Base-by-base conservation (phyloP, 139 green algal species). In the Chlorella ohadii region DNA sequence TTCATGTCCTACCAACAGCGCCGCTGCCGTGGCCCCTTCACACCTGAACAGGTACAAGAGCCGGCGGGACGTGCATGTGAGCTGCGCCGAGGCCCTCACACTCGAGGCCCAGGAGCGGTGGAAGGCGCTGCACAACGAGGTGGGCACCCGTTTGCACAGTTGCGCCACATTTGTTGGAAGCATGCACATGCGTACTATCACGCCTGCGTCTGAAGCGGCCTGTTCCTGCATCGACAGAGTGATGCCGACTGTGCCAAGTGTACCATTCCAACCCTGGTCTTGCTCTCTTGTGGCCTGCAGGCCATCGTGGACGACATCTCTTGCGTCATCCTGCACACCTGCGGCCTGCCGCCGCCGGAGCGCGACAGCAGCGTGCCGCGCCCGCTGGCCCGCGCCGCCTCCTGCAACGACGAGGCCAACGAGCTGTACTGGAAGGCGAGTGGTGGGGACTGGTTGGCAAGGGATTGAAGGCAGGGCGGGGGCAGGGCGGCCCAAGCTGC, bases 91-190 rank as follows among this genome's bases (percentile, higher is more conserved):
- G 31, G 81, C 88, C 27, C 71, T 92, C 25, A 92, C 88, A 1
- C 81, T 90, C 16, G 85, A 92, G 64, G 89, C 89, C 16, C 89
- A 92, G 70, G 82, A 89, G 70, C 83, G 84, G 28, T 92, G 88
- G 84, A 92, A 92, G 65, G 84, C 80, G 31, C 71, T 61, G 74
- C 65, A 74, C 61, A 36, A 55, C 25, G 85, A 88, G 85, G 85
- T 82, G 78, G 11, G 74, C 44, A 51, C 7, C 44, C 9, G n/a
- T n/a, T n/a, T n/a, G n/a, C n/a, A n/a, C n/a, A n/a, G n/a, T n/a
- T n/a, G n/a, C n/a, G n/a, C n/a, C n/a, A n/a, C n/a, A n/a, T n/a
- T n/a, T n/a, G n/a, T n/a, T n/a, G n/a, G n/a, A n/a, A n/a, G n/a
- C n/a, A n/a, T n/a, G n/a, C n/a, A n/a, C n/a, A n/a, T n/a, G n/a